These are phyloP conservation scores for Eucalyptus caleyi DNA, from an alignment of 345 rosid species.

Conservation along the genomic window DNA sequence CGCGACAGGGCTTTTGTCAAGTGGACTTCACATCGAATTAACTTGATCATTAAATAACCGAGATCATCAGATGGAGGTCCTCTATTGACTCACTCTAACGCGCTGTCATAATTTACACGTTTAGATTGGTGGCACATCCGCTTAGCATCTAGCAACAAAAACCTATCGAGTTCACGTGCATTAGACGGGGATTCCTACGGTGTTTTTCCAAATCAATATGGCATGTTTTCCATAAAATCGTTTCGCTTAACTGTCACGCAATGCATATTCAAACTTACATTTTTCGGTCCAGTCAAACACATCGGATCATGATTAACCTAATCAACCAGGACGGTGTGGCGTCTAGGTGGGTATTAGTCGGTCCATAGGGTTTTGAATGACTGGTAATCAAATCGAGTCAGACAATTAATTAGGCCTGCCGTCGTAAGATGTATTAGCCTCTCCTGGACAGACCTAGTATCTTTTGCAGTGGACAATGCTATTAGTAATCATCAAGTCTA, in stretches of 20 bases:
- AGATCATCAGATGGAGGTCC: neutral
- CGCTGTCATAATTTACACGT: neutral
- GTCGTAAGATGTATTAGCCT: neutral
- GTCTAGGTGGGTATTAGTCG: neutral
- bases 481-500: neutral
- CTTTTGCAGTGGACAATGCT: neutral
- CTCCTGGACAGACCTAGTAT: neutral
- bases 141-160: neutral
- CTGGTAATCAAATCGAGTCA: neutral
- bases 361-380: neutral
- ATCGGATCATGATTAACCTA: neutral
- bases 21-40: neutral
- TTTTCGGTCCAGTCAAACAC: neutral
- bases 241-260: neutral
- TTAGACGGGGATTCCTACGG: neutral
- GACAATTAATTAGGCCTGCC: neutral
- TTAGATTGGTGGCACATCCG: neutral
- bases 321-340: neutral
- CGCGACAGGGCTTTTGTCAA: rapidly evolving
- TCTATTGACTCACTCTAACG: neutral
- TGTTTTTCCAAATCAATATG: neutral
- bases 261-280: neutral
- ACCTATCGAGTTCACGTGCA: neutral
- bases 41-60: neutral
- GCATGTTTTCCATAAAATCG: neutral